phyloP scores from a whole-genome alignment of 148 eudicot species.

The Camellia sinensis region DNA sequence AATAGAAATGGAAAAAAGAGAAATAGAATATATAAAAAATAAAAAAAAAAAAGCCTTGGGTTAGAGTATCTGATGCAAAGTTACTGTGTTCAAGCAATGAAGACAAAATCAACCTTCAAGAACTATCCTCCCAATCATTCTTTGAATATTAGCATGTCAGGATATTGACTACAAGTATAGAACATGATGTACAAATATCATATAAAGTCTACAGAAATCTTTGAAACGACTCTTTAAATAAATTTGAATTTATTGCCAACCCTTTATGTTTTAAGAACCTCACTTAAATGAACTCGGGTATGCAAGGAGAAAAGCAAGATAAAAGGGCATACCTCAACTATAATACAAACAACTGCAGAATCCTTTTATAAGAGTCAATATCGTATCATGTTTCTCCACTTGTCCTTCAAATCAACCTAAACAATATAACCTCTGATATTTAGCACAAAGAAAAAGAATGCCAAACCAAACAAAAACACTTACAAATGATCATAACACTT shows the following conservation, averaged over 20 bases:
- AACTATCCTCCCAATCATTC: neutral
- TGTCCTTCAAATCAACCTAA: slow-evolving; percentile 77
- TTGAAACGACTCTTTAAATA: neutral
- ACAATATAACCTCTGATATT: neutral
- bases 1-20: no score
- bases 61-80: neutral
- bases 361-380: neutral
- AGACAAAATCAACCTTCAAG: neutral
- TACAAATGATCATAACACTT: neutral
- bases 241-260: no score
- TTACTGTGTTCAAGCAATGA: neutral
- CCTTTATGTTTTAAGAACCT: no score
- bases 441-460: neutral
- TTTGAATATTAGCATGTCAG: neutral
- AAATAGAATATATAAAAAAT: neutral
- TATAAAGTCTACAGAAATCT: neutral
- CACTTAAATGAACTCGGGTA: no score
- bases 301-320: no score
- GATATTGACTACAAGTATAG: neutral
- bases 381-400: slow-evolving; percentile 69
- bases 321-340: slow-evolving; percentile 8
- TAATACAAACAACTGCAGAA: neutral
- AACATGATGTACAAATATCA: neutral
- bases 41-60: neutral
- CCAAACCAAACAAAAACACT: neutral